These are phyloP conservation scores for Gynostemma pentaphyllum DNA, from an alignment of 306 rosid species.

Conservation along the genomic window DNA sequence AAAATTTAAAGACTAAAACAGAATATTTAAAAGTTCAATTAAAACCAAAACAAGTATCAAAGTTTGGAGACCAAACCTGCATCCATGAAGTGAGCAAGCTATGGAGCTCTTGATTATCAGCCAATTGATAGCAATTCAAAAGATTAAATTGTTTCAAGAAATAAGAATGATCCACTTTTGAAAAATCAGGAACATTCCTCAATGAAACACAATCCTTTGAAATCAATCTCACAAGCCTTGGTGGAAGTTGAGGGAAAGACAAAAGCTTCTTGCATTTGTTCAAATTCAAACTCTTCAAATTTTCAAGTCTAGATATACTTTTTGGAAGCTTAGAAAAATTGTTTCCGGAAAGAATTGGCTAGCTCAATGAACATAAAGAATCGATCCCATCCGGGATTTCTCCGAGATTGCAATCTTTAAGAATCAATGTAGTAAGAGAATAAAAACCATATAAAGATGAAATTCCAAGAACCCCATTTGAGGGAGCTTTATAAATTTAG, in stretches of 20 bases:
- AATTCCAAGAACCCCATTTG: neutral
- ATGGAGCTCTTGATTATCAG: neutral
- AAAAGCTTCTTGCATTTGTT: neutral
- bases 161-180: neutral
- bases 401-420: neutral
- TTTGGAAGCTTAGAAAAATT: neutral
- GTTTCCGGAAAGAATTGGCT: neutral
- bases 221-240: fast-evolving
- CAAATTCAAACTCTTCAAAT: fast-evolving
- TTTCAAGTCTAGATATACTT: conserved; percentile 1
- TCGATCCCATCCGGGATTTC: neutral
- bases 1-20: too few species aligned
- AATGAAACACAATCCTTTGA: neutral
- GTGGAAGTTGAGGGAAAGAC: neutral
- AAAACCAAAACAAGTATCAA: neutral
- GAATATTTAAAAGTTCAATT: neutral
- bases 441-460: neutral
- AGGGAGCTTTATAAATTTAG: too few species aligned
- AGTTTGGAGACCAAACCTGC: too few species aligned
- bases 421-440: neutral
- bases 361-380: neutral
- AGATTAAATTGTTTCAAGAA: too few species aligned
- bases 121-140: too few species aligned
- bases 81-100: neutral
- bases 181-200: too few species aligned